Percentiles rank a stretch among this genome's conserved stretches.
Evolutionary conservation across 805 yeast species (phyloP).

Genomic region (Clavispora carvajalis): DNA sequence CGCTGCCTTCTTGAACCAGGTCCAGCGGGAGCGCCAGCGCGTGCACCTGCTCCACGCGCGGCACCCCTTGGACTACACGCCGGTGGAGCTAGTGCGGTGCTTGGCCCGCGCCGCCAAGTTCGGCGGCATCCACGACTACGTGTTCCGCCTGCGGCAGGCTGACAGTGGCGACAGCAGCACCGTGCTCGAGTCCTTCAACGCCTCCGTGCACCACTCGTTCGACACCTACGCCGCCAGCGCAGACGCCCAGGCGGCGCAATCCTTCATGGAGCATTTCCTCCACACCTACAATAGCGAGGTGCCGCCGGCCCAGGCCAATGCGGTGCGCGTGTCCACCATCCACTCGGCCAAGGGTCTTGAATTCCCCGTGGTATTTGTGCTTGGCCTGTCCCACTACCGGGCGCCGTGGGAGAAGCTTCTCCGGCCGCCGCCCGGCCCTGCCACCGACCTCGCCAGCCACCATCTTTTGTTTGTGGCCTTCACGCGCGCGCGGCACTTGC

Average conservation of each 20-base stretch:
- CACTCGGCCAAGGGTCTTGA: constrained; percentile 75
- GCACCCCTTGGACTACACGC: constrained; percentile 7
- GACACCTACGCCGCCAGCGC: constrained; percentile 2
- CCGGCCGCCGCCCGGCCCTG: neutral
- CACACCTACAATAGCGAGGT: constrained; percentile 35
- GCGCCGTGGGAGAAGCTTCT: constrained; percentile 12
- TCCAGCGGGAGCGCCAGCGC: constrained; percentile 9
- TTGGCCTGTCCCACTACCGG: constrained; percentile 5
- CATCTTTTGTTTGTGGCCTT: constrained; percentile 58
- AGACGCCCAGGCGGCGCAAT: constrained; percentile 4
- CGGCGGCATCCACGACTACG: constrained; percentile 2
- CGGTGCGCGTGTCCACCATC: constrained; percentile 57
- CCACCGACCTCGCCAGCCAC: constrained; percentile 20
- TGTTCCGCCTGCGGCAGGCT: constrained; percentile 3
- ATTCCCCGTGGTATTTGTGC: constrained; percentile 61
- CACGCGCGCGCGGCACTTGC: constrained; percentile 53
- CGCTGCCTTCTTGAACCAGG: constrained; percentile 10
- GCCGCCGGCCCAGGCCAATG: constrained; percentile 20
- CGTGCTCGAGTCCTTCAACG: constrained; percentile 11
- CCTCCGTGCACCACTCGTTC: constrained; percentile 13
- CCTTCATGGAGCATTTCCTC: constrained; percentile 37
- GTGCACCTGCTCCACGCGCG: constrained; percentile 4
- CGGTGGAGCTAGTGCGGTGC: constrained; percentile 8
- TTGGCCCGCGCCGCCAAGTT: constrained; percentile 9
- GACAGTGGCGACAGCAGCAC: constrained; percentile 5